Base-by-base conservation (phyloP, 441 rosid species). In the Populus tomentosa region DNA sequence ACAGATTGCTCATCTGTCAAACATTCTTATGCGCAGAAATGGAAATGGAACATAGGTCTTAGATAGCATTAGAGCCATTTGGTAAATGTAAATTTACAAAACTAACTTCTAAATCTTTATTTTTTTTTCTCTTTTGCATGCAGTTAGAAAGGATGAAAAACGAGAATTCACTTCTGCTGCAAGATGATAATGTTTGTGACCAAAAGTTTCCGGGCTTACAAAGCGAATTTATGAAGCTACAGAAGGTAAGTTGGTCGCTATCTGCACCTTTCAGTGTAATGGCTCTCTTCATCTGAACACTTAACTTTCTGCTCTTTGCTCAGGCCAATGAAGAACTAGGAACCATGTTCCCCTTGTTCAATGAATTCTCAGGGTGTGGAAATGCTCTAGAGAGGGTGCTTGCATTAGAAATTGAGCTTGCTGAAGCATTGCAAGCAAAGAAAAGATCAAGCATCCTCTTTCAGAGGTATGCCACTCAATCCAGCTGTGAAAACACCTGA, bases 141-240 rank as follows among this genome's bases (percentile, higher is more conserved):
- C 87, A 97, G 98, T 82, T 94, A 88, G 98, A 94, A 82, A 87
- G 91, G 80, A 94, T 97, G 99, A 97, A 97, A 86, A 93, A 89
- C 65, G 99, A 94, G 88, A 94, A 97, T 80, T 86, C 92, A 73
- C 83, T 82, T 78, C 79, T 85, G 81, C 82, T 87, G 73, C 86
- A 83, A 77, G 88, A 87, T 77, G 90, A 86, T 76, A 75, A 83
- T 81, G 85, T 84, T 40, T 81, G 82, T 36, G 86, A 85, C 64
- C 80, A 89, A 68, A 85, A 89, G 76, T 91, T 86, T 84, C 94
- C 98, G 4, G 88, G 84, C 69, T 84, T 97, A 79, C 90, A 91
- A 75, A 88, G 79, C 30, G 96, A 94, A 75, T 80, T 90, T 81
- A 79, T 85, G 81, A 94, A 85, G 79, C 82, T 97, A 78, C 88